Evolutionary conservation across 495 filamentous ascomycete genomes (phyloP), one percentile per base, ranked within the genome.

Genomic region (Platismatia glauca): DNA sequence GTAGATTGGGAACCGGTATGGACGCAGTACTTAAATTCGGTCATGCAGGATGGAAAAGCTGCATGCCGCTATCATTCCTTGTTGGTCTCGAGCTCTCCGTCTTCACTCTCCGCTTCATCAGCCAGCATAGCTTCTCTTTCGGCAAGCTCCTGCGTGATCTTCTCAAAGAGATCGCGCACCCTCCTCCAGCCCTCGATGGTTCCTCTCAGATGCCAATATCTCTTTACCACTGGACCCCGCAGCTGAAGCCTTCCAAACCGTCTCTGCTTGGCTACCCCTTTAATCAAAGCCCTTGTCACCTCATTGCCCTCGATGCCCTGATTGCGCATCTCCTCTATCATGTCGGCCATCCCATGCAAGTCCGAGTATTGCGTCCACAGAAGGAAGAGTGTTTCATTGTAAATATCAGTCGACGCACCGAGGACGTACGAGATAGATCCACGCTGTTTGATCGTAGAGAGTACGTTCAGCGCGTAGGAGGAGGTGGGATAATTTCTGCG

Each of bases 321-420:
- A 12, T 80, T 71, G 44, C 88, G 84, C 91, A 96, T 96, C 72
- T 96, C 90, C 48, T 77, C 73, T 9, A 95, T 73, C 6, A 91
- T 73, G 15, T 82, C 75, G 15, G 85, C 69, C 39, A 92, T 81
- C 13, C 78, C 80, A 13, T 73, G 67, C 2, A 89, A 73, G 67
- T 94, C 83, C 7, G 79, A 77, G 64, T 84, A 83, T 4, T 80
- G 78, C 38, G 72, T 72, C 85, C 88, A 92, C 62, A 83, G 74
- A 39, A 88, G 79, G 31, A 75, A 67, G 27, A 91, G 76, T 41
- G 92, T 74, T 55, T 87, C 82, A 70, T 93, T 90, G 73, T 90
- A 95, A 43, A 95, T 82, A 0, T 77, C 74, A 3, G 87, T 86
- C 34, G 84, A 88, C 27, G 82, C 83, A 31, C 89, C 91, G 1